A percentile compares a stretch with the other conserved stretches of the same genome.
phyloP scores from a whole-genome alignment of 2,329 filamentous ascomycete genomes.

The Penicillium hesseltinei region DNA sequence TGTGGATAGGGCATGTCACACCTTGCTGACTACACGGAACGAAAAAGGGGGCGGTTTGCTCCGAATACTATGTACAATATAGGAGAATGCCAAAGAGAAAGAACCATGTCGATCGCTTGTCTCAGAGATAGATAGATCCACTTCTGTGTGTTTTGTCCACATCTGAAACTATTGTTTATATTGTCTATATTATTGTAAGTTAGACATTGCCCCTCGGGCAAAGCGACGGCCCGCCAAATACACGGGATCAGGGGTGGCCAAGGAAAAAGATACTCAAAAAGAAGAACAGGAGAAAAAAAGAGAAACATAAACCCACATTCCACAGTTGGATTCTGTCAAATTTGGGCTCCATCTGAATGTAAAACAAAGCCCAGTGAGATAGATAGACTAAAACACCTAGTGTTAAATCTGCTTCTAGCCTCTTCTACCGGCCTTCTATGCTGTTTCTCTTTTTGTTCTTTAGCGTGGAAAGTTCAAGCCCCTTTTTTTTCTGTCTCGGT shows the following conservation, averaged over 20 bases:
- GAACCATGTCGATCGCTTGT: conserved; percentile 8
- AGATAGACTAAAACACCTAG: not conserved
- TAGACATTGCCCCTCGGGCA: not conserved
- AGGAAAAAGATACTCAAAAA: not conserved
- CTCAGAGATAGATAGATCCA: conserved; percentile 5
- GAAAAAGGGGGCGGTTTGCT: not conserved
- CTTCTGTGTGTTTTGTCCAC: conserved; percentile 5
- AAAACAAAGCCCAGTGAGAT: conserved; percentile 8
- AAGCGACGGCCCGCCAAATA: not conserved
- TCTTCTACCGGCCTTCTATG: conserved; percentile 5
- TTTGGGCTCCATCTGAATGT: conserved; percentile 1
- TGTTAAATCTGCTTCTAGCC: conserved; percentile 4
- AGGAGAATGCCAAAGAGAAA: not conserved
- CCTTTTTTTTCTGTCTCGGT: conserved; percentile 9
- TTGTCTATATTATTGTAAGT: conserved; percentile 4
- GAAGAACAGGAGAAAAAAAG: not conserved
- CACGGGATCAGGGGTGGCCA: not conserved
- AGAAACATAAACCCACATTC: not conserved
- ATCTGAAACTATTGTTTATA: conserved; percentile 10
- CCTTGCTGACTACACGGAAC: not conserved
- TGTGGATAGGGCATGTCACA: not conserved
- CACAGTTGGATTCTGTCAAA: not conserved
- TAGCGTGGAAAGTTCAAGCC: conserved; percentile 1
- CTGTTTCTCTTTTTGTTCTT: conserved; percentile 5
- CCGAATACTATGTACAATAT: not conserved